A percentile compares a stretch with the other conserved stretches of the same genome.
Evolutionary conservation across 495 filamentous ascomycete genomes (phyloP).

Genomic region (Annulohypoxylon bovei): DNA sequence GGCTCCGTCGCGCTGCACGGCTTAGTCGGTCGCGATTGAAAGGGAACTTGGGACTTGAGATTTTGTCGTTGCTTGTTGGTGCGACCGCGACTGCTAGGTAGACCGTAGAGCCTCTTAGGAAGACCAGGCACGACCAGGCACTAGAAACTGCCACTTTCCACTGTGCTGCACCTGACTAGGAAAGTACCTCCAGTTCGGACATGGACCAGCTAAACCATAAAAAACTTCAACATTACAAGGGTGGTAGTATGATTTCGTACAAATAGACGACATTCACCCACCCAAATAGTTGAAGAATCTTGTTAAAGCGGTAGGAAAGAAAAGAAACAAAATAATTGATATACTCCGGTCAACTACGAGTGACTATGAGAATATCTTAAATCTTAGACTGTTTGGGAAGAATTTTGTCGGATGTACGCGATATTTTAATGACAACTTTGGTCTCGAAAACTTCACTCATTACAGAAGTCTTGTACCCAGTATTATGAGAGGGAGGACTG

Average conservation of each 20-base stretch:
- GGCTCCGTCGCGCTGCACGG: constrained; percentile 56
- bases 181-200: neutral
- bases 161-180: neutral
- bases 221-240: constrained; percentile 20
- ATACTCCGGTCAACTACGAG: constrained; percentile 13
- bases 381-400: neutral
- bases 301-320: constrained; percentile 12
- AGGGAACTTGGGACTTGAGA: constrained; percentile 14
- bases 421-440: constrained; percentile 14
- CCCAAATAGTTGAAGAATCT: neutral
- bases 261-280: constrained; percentile 14
- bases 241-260: neutral
- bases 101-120: neutral
- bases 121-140: neutral
- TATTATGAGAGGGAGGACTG: constrained; percentile 20
- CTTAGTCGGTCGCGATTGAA: constrained; percentile 43
- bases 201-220: constrained; percentile 12
- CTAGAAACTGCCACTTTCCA: neutral
- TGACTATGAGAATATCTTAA: constrained; percentile 10
- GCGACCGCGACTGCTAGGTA: constrained; percentile 43
- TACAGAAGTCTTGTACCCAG: constrained; percentile 5
- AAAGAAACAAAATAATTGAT: constrained; percentile 9
- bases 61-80: constrained; percentile 40
- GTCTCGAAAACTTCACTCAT: constrained; percentile 11
- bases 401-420: constrained; percentile 19